Evolutionary conservation across 306 rosid genomes (phyloP), one percentile per base, ranked within the genome.

Genomic region (Prunus kanzakura): DNA sequence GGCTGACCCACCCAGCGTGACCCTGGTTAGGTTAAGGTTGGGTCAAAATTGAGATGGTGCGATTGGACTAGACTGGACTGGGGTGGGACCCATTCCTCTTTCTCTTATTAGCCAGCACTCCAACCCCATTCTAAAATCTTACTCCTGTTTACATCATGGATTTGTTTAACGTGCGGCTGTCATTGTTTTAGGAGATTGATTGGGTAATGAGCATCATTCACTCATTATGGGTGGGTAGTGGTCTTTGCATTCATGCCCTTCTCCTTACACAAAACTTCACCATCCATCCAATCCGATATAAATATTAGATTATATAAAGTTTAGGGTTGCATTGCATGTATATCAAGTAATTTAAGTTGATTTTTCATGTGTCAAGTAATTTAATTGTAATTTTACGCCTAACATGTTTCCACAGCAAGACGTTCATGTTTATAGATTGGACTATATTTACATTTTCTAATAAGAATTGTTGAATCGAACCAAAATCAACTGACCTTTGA

Each of bases 1-100:
- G 18, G 8, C 57, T 18, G 18, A 52, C 57, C 27, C 20, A 56
- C 25, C 23, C 30, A 1, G 45, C 3, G 23, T 2, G 79, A 78
- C 83, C 69, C 41, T 78, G 80, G 86, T 82, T 68, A 55, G 80
- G 73, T 55, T 20, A 35, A 2, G 52, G 76, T 76, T 43, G 20
- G 82, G 84, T 84, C 87, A 84, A 84, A 69, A 11, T 6, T 41
- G 60, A 56, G 35, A 81, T 11, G 80, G 84, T 61, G 77, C 75
- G 72, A 77, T 71, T 64, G 47, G 67, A 57, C 67, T 10, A 1
- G 78, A 22, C 45, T n/a, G 14, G 3, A 20, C 25, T 19, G 11
- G 22, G 25, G 60, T 52, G 70, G 81, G 79, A 6, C 65, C 79
- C 56, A 30, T 20, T 3, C 3, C 27, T 43, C 55, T 67, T 52